Base-by-base conservation (phyloP, 176 grass and related monocot species). In the Eleusine indica region DNA sequence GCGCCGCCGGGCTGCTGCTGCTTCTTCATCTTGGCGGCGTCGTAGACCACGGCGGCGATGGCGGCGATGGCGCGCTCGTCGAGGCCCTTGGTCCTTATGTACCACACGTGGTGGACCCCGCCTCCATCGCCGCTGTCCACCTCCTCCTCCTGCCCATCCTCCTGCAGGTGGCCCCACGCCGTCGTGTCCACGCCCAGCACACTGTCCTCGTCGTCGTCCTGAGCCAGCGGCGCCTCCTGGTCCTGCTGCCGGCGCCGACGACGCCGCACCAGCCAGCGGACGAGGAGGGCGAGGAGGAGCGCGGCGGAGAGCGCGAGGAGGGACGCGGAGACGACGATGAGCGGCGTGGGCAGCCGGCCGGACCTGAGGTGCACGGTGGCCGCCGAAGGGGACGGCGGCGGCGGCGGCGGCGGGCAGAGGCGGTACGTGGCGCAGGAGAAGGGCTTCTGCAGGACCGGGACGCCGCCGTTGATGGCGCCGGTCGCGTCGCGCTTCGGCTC, bases 31-130 rank as follows among this genome's bases (percentile, higher is more conserved):
- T 86, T 89, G 9, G 83, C 88, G 21, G 82, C 51, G 79, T 95
- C 94, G 82, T 91, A 98, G 18, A 90, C 89, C 37, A 90, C 86
- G 11, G 85, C 92, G 4, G 89, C 83, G 82, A 98, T 98, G 18
- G 89, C 80, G 21, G 84, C 76, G 73, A 95, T 98, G 4, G 93
- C 83, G 64, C 92, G 88, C 82, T 94, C 92, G 84, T 94, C 90
- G 80, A 94, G 88, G 18, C 95, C 95, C 64, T 94, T 93, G 42
- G 95, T 98, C 8, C 85, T 75, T 43, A 98, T 98, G 65, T 90
- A 91, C 96, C 93, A 98, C 11, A 90, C 87, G 68, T 98, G 89
- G 80, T 95, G 93, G 42, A 88, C 68, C 32, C 85, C 88, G 48
- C 61, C 83, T 1, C 32, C 68, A 46, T 79, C 89, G 25, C 13